These are phyloP conservation scores for Solanum medicagineum DNA, from an alignment of 257 asterid genomes.

Conservation along the genomic window DNA sequence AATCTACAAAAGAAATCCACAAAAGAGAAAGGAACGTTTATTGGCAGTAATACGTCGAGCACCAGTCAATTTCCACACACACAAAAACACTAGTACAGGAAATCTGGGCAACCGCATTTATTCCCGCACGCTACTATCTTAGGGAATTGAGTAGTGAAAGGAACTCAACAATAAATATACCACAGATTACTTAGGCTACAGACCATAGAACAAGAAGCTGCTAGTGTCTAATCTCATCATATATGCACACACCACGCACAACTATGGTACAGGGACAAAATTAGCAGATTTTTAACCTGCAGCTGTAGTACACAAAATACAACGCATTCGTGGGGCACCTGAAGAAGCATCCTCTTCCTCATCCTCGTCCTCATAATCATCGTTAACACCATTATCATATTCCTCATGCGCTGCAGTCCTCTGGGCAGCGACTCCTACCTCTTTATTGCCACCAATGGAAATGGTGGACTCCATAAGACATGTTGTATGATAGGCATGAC, in stretches of 20 bases:
- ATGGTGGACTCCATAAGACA: conserved; percentile 71
- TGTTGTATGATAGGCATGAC: conserved; percentile 74
- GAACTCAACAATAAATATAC: background rate
- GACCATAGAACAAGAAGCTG: background rate
- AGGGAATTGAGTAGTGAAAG: background rate
- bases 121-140: background rate
- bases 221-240: background rate
- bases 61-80: background rate
- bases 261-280: conserved; percentile 2
- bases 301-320: conserved; percentile 94
- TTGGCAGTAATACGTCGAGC: background rate
- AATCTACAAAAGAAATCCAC: background rate
- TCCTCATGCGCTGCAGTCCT: conserved; percentile 38
- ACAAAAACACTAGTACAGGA: background rate
- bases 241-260: conserved; percentile 4
- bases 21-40: background rate
- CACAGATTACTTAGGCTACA: background rate
- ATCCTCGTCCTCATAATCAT: conserved; percentile 23
- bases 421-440: conserved; percentile 16
- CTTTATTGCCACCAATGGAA: conserved; percentile 35
- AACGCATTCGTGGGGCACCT: conserved; percentile 53
- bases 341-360: conserved; percentile 19
- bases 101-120: background rate
- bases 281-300: conserved; percentile 40
- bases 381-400: conserved; percentile 18